Evolutionary conservation across 1,284 basidiomycete genomes (phyloP).

Genomic region (Rhodofomes roseus): DNA sequence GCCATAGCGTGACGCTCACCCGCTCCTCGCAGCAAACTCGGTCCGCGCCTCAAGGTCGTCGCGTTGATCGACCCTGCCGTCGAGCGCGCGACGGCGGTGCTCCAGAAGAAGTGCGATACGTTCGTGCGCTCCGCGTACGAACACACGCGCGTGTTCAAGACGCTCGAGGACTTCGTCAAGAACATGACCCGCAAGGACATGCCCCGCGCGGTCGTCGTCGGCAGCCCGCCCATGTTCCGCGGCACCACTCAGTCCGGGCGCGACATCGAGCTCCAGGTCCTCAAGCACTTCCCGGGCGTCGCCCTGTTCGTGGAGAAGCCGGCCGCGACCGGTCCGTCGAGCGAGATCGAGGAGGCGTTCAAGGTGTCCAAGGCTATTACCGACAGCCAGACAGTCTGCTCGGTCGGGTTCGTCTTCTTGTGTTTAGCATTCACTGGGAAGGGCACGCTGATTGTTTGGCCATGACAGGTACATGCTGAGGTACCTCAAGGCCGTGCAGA

Average conservation of each 20-base stretch:
- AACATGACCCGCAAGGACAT: slow-evolving; percentile 58
- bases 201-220: slow-evolving; percentile 82
- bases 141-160: slow-evolving; percentile 86
- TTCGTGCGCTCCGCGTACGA: slow-evolving; percentile 95
- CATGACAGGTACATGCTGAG: slow-evolving; percentile 78
- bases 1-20: slow-evolving; percentile 2
- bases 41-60: slow-evolving; percentile 92
- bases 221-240: slow-evolving; percentile 92
- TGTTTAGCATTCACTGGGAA: background rate
- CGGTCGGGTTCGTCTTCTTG: slow-evolving; percentile 65
- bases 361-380: slow-evolving; percentile 65
- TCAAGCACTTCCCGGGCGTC: slow-evolving; percentile 86
- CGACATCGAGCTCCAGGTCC: slow-evolving; percentile 88
- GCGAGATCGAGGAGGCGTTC: slow-evolving; percentile 67
- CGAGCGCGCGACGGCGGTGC: slow-evolving; percentile 77
- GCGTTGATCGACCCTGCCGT: slow-evolving; percentile 91
- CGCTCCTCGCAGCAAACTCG: slow-evolving; percentile 74
- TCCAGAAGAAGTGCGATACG: slow-evolving; percentile 89
- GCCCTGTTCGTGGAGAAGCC: slow-evolving; percentile 97
- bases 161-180: slow-evolving; percentile 83
- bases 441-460: background rate
- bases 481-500: slow-evolving; percentile 92
- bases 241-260: slow-evolving; percentile 75
- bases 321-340: slow-evolving; percentile 77
- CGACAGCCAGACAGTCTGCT: slow-evolving; percentile 76